Evolutionary conservation across 345 rosid genomes (phyloP), one percentile per base, ranked within the genome.

Genomic region (Draba incana): DNA sequence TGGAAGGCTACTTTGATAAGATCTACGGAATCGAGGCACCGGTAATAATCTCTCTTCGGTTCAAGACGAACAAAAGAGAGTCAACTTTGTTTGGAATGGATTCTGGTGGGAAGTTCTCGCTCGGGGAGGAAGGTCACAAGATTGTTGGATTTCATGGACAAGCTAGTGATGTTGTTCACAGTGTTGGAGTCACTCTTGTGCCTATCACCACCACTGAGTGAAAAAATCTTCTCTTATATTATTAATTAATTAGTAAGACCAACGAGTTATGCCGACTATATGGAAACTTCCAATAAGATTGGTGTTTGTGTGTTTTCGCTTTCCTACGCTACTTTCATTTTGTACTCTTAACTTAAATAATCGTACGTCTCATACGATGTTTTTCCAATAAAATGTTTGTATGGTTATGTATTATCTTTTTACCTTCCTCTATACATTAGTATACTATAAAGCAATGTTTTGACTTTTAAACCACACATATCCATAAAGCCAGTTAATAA

Each of bases 131-230:
- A 3, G 58, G 52, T 3, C 46, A 69, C 27, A 74, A 74, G 53
- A 67, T 74, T 6, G 78, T 66, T 0, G 77, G 77, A 30, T 66
- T 59, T 57, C 63, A 74, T 60, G 77, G 77, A 66, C 64, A 58
- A 66, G 65, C 77, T 44, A 20, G 78, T 13, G 72, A 74, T 31
- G 66, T 61, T 20, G 23, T 74, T 48, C 68, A 74, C 43, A 52
- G 62, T 55, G 44, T 74, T 13, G 78, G 78, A 74, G 78, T 68
- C 48, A 60, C 41, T 61, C 2, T 74, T 2, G 72, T 38, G 6
- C 74, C 78, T 6, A 54, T 68, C 49, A 51, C 74, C 53, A 56
- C 28, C 47, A 33, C 75, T 46, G 0, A 60, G 67, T 69, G 57
- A 70, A 25, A 57, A 6, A 50, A 14, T 0, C 10, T 63, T 46